Base-by-base conservation (phyloP, 202 grass and related monocot species). In the Panicum hallii region DNA sequence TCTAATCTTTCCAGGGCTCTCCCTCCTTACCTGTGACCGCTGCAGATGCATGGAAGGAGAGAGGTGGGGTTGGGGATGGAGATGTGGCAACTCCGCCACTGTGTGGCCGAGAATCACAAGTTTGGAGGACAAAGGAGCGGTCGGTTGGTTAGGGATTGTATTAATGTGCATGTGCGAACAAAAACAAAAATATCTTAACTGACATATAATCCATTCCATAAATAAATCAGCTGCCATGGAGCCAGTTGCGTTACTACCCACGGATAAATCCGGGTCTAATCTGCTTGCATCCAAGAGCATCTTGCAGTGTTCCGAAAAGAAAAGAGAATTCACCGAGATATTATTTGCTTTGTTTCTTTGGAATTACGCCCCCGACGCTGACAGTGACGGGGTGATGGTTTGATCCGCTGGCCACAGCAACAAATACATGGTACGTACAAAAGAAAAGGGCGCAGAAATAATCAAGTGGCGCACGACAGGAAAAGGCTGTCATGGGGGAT, bases 401-500 rank as follows among this genome's bases (percentile, higher is more conserved):
- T 20, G 38, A 66, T 57, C 72, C 61, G 56, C 49, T 32, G 32
- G 34, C 61, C 72, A 67, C 49, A 7, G 19, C 6, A 77, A n/a
- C 49, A 80, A 68, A 68, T 67, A 56, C 16, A 11, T 28, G 49
- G 78, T 67, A 55, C 74, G 77, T 66, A 48, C 64, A n/a, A 12
- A 41, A 41, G 14, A 77, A 77, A 77, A 69, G 41, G 17, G 1
- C 36, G 7, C 72, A 19, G 32, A 38, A 19, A 40, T 58, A 70
- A 78, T 70, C 32, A 85, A 84, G 83, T 68, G 52, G 74, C 16
- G 9, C 2, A 47, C 42, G 74, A 69, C 50, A 60, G 17, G 62
- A 69, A 85, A 85, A 57, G 74, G 74, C 68, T 82, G 68, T 77
- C 74, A 62, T 23, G 41, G 63, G 34, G 48, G 79, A 82, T 61